Evolutionary conservation across 768 basidiomycete genomes (phyloP), one percentile per base, ranked within the genome.

Genomic region (Boletus huronensis): DNA sequence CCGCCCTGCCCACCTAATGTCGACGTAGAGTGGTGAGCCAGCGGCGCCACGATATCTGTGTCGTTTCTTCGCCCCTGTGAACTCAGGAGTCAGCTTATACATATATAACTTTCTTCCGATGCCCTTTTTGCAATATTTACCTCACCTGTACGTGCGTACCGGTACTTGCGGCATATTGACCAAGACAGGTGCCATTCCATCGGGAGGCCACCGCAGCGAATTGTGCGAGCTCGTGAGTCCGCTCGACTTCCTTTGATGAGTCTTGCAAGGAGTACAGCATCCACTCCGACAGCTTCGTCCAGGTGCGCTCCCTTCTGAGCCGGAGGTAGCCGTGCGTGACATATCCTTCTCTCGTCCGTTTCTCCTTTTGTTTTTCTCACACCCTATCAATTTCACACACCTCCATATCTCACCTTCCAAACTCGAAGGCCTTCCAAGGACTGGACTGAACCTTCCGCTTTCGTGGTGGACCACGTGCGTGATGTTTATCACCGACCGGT

Each of bases 221-320:
- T 41, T 43, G 14, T 19, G 17, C 47, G 43, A 47, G 61, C 54
- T 58, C 66, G 83, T 39, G 16, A 82, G 63, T 77, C 74, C 6
- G 21, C 28, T 41, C 19, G 9, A 39, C 67, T 86, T 42, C 74
- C 75, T 26, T 70, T 85, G 19, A 81, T 84, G 76, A n/a, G n/a
- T 79, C 79, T 31, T 85, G 82, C 69, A 83, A 83, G 60, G 80
- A 82, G 53, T 82, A 78, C 60, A 72, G 76, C 48, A 75, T 78
- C 58, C 78, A 77, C 61, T 70, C 71, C 6, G 70, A 70, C 17
- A 59, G 66, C 26, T 82, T 84, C 65, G 72, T 72, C 54, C 79
- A 69, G 6, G 67, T 78, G 75, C 52, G 70, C 78, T 6, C 62
- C 65, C 47, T 58, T 71, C 32, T 51, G 57, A 5, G 55, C 64